Percentiles rank a stretch among this genome's conserved stretches.
Conservation (phyloP, 1,284 basidiomycete genomes). For the Fomitopsis palustris region DNA sequence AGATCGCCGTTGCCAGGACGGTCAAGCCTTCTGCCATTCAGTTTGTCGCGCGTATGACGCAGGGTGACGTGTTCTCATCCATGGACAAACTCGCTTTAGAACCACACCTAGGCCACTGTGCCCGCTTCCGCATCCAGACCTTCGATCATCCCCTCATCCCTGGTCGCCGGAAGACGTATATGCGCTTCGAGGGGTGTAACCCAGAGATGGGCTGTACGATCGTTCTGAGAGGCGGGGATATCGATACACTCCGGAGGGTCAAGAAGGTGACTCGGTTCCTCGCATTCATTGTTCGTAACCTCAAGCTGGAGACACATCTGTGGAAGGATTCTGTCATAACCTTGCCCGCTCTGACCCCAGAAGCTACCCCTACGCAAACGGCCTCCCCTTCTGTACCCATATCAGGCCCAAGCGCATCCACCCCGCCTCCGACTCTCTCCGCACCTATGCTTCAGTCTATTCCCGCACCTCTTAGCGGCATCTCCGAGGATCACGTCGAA, state of each 20-base stretch:
- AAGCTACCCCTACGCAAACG: constrained; percentile 52
- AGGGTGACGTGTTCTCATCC: constrained; percentile 92
- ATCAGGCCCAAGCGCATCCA: constrained; percentile 9
- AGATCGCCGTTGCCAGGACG: constrained; percentile 88
- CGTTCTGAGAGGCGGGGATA: constrained; percentile 86
- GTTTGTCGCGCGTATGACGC: constrained; percentile 90
- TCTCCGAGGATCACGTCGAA: neutral
- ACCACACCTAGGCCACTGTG: constrained; percentile 87
- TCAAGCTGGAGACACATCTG: constrained; percentile 92
- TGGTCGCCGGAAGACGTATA: constrained; percentile 89
- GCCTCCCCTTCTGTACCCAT: constrained; percentile 14
- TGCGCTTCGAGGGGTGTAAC: constrained; percentile 96
- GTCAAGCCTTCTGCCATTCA: constrained; percentile 89
- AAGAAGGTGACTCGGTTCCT: constrained; percentile 94
- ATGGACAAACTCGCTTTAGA: constrained; percentile 93
- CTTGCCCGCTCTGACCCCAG: constrained; percentile 60
- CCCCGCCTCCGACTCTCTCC: neutral
- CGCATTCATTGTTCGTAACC: constrained; percentile 86
- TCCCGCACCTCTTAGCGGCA: constrained; percentile 18
- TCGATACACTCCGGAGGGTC: constrained; percentile 76
- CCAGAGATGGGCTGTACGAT: constrained; percentile 93
- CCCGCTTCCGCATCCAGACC: constrained; percentile 87
- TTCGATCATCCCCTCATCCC: constrained; percentile 93
- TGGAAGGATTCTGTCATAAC: constrained; percentile 93
- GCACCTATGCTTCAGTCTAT: neutral